Percentiles rank a stretch among this genome's conserved stretches.
These are phyloP conservation scores for Brassica hybrid DNA, from an alignment of 441 rosid genomes.

Conservation along the genomic window DNA sequence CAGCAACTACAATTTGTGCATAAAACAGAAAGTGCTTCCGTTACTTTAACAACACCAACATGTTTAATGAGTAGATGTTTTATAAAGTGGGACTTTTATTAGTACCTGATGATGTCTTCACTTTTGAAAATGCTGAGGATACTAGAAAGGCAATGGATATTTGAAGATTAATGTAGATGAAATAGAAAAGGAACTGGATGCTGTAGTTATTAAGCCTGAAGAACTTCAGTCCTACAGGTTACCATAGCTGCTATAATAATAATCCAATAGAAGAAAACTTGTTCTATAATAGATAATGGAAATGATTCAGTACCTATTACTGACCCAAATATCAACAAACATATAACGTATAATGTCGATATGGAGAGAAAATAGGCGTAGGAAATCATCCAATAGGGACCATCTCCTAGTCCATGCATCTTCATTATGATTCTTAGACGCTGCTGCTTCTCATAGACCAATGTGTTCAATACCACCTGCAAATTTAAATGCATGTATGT, in stretches of 20 bases:
- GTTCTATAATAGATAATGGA: slow-evolving; percentile 2
- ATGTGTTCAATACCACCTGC: slow-evolving; percentile 69
- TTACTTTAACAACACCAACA: neutral
- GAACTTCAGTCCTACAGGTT: slow-evolving; percentile 62
- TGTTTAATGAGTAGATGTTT: neutral
- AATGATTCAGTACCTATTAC: slow-evolving; percentile 34
- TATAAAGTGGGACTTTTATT: neutral
- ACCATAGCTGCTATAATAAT: neutral
- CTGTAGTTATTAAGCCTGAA: slow-evolving; percentile 75
- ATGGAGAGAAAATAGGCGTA: no score
- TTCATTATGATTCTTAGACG: no score
- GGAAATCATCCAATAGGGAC: no score
- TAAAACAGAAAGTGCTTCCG: slow-evolving; percentile 3
- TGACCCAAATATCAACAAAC: slow-evolving; percentile 79
- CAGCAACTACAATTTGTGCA: slow-evolving; percentile 54
- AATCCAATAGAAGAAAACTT: neutral
- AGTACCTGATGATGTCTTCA: slow-evolving; percentile 84
- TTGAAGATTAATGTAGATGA: slow-evolving; percentile 83
- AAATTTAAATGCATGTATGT: neutral
- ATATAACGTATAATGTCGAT: slow-evolving; percentile 66
- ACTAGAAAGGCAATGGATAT: slow-evolving; percentile 69
- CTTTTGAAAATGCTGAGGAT: slow-evolving; percentile 67
- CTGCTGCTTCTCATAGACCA: slow-evolving; percentile 86
- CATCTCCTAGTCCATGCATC: no score
- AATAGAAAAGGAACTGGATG: slow-evolving; percentile 73